Conservation (phyloP, 225 moss, liverwort and hornwort species). For the Straminergon stramineum region DNA sequence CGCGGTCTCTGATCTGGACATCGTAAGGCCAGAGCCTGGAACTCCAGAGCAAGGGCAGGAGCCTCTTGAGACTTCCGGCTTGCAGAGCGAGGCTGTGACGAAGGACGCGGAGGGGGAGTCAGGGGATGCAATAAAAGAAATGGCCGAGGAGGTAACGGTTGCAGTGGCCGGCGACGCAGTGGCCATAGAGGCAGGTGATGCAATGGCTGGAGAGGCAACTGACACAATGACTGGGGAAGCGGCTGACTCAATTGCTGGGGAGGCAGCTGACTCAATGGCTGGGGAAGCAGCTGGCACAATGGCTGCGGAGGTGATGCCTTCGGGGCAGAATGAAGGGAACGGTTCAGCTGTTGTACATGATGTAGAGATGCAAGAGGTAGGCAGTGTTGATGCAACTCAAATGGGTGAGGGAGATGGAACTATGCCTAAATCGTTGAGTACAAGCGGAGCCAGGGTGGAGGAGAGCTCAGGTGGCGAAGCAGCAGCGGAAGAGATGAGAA, state of each 20-base stretch:
- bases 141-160: not conserved
- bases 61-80: not conserved
- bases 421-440: not conserved
- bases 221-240: not conserved
- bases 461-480: not conserved
- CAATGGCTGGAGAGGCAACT: not conserved
- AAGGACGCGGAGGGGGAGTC: not conserved
- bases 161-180: not conserved
- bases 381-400: not conserved
- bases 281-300: not conserved
- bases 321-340: not conserved
- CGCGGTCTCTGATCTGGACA: constrained; percentile 4
- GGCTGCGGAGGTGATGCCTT: not conserved
- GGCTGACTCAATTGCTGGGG: not conserved
- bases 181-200: not conserved
- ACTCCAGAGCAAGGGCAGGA: constrained; percentile 10
- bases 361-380: constrained; percentile 22
- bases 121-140: not conserved
- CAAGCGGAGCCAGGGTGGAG: not conserved
- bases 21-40: constrained; percentile 4
- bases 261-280: not conserved
- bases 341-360: not conserved
- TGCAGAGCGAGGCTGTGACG: not conserved
- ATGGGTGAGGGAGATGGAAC: not conserved
- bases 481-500: not conserved